phyloP scores from a whole-genome alignment of 495 filamentous ascomycete species.

The Podospora conica region DNA sequence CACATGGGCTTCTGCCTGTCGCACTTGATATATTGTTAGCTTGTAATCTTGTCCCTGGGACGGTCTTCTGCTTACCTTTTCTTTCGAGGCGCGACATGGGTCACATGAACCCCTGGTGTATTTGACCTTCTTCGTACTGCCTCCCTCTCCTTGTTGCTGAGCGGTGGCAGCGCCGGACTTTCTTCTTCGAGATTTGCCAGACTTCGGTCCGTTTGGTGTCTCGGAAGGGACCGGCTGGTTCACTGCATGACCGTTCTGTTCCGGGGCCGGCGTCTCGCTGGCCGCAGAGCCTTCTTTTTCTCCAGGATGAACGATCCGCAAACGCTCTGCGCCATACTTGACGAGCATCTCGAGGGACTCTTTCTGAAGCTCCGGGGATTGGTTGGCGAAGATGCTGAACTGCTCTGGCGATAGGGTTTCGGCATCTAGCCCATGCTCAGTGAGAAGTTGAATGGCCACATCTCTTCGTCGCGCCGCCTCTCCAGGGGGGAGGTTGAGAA shows the following conservation, averaged over 20 bases:
- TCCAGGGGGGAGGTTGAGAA: conserved; percentile 37
- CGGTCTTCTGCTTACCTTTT: conserved; percentile 12
- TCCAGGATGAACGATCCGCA: conserved; percentile 42
- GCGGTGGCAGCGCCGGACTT: neutral
- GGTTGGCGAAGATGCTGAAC: conserved; percentile 46
- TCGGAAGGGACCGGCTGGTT: neutral
- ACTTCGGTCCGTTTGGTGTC: conserved; percentile 15
- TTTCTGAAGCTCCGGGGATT: conserved; percentile 40
- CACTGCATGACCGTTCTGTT: neutral
- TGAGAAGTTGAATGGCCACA: conserved; percentile 36
- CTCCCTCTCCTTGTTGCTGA: neutral
- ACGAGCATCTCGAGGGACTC: conserved; percentile 41
- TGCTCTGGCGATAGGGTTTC: conserved; percentile 40
- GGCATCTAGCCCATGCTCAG: conserved; percentile 31
- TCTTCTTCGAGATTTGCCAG: conserved; percentile 16
- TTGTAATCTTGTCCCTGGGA: neutral
- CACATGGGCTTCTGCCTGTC: conserved; percentile 37
- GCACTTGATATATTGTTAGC: conserved; percentile 28
- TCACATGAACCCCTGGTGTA: conserved; percentile 34
- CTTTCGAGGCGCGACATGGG: conserved; percentile 27
- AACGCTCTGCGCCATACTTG: conserved; percentile 38
- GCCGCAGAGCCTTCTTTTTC: neutral
- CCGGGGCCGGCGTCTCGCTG: neutral
- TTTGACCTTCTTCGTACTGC: conserved; percentile 16
- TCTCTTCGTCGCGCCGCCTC: conserved; percentile 38